A percentile compares a stretch with the other conserved stretches of the same genome.
Evolutionary conservation across 1,284 basidiomycete genomes (phyloP).

Genomic region (Gymnopus androsaceus): DNA sequence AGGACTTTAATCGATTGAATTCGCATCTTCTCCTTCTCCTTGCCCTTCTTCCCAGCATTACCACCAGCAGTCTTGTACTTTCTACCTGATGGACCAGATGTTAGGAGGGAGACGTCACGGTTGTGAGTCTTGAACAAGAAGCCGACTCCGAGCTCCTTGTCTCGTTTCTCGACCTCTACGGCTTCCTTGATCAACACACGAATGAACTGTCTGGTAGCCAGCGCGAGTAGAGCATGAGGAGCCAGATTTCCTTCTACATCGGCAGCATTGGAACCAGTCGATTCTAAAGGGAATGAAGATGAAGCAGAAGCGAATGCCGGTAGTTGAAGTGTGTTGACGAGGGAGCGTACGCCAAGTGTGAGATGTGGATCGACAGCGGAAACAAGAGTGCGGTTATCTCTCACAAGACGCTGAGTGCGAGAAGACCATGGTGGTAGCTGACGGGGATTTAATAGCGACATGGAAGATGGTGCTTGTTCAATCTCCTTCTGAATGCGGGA

Average conservation of each 20-base stretch:
- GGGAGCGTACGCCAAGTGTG: conserved; percentile 5
- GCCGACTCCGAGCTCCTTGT: conserved; percentile 25
- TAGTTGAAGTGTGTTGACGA: conserved; percentile 12
- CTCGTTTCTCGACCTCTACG: conserved; percentile 32
- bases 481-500: not conserved
- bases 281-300: conserved; percentile 28
- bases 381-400: conserved; percentile 7
- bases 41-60: conserved; percentile 9
- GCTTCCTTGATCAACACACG: conserved; percentile 36
- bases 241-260: conserved; percentile 41
- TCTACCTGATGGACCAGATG: not conserved
- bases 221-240: conserved; percentile 46
- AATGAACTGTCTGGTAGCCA: conserved; percentile 38
- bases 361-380: conserved; percentile 11
- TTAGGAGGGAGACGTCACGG: conserved; percentile 12
- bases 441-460: not conserved
- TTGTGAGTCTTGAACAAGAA: conserved; percentile 8
- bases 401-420: not conserved
- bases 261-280: conserved; percentile 24
- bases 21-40: conserved; percentile 9
- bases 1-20: conserved; percentile 12
- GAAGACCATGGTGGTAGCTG: conserved; percentile 1
- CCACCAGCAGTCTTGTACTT: conserved; percentile 5
- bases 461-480: not conserved
- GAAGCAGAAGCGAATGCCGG: conserved; percentile 12